Conservation (phyloP, 2,329 filamentous ascomycete species). For the Delphinella strobiligena region DNA sequence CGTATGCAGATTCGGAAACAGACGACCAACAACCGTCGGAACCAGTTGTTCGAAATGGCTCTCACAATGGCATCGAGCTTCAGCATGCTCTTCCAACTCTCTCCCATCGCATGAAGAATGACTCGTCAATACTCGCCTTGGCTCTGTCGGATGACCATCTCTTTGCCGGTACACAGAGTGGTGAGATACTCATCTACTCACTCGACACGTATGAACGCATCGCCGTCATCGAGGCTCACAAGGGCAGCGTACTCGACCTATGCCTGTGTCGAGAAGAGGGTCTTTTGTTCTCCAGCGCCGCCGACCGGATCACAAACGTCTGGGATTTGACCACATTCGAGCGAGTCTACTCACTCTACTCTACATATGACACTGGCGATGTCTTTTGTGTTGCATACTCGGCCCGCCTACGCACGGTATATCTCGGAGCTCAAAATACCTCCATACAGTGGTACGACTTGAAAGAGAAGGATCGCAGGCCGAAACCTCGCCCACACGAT, state of each 20-base stretch:
- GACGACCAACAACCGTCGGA: slow-evolving; percentile 8
- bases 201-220: slow-evolving; percentile 76
- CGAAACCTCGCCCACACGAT: slow-evolving; percentile 48
- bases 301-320: slow-evolving; percentile 87
- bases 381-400: slow-evolving; percentile 94
- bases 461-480: slow-evolving; percentile 48
- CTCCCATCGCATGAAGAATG: slow-evolving; percentile 62
- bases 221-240: slow-evolving; percentile 72
- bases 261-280: slow-evolving; percentile 63
- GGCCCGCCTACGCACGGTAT: slow-evolving; percentile 63
- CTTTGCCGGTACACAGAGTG: slow-evolving; percentile 85
- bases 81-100: slow-evolving; percentile 42
- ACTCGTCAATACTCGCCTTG: slow-evolving; percentile 70
- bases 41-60: slow-evolving; percentile 1
- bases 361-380: slow-evolving; percentile 86
- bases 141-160: slow-evolving; percentile 70
- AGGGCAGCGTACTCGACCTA: slow-evolving; percentile 78
- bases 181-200: slow-evolving; percentile 85
- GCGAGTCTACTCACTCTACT: slow-evolving; percentile 80
- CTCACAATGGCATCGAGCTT: slow-evolving; percentile 4
- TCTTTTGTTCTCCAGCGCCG: slow-evolving; percentile 82
- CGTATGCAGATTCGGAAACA: slow-evolving; percentile 10
- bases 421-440: slow-evolving; percentile 87
- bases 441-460: slow-evolving; percentile 86
- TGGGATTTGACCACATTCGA: slow-evolving; percentile 72